Evolutionary conservation across 2,329 filamentous ascomycete genomes (phyloP), one percentile per base, ranked within the genome.

Genomic region (Nigrograna mackinnonii): DNA sequence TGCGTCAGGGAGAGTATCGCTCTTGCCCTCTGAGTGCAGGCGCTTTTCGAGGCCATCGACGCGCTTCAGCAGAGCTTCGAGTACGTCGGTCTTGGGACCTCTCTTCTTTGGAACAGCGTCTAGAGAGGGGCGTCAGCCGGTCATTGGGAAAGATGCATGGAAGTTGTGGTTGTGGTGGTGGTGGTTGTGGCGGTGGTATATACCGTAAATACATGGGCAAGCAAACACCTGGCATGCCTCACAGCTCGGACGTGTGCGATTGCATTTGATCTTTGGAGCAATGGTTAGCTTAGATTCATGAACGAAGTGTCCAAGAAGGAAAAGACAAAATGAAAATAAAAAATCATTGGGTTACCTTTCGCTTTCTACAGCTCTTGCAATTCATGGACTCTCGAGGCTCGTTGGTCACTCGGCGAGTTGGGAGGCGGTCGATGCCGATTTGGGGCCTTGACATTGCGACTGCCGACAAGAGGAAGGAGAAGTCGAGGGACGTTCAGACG

Each of bases 311-410:
- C 32, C 47, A 46, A 51, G 28, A 19, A 19, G 34, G 16, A 34
- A 18, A 38, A 24, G 19, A 20, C 16, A 14, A 21, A 42, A 14
- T 18, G 17, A 37, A 37, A 11, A 28, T 20, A 17, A 7, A 5
- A 9, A 5, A 35, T 28, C 22, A 21, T 39, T 16, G 19, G 21
- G 17, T 74, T 70, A 92, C 89, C 85, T 95, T 95, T 73, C 90
- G 80, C 72, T 95, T 95, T 56, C 90, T 83, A 75, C 90, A 95
- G 43, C 89, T 94, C 70, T 95, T 95, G 82, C 90, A 95, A 69
- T 95, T 95, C 90, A 95, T 95, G 22, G 87, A 88, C 75, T 95
- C 90, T 59, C 87, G 84, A 30, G 87, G 88, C 67, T 94, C 87
- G 58, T 82, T 86, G 68, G 79, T 84, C 69, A 83, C 76, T 31